Percentiles rank a stretch among this genome's conserved stretches.
Conservation (phyloP, 192 early-diverging fungal genomes). For the Gamsiella multidivaricata region DNA sequence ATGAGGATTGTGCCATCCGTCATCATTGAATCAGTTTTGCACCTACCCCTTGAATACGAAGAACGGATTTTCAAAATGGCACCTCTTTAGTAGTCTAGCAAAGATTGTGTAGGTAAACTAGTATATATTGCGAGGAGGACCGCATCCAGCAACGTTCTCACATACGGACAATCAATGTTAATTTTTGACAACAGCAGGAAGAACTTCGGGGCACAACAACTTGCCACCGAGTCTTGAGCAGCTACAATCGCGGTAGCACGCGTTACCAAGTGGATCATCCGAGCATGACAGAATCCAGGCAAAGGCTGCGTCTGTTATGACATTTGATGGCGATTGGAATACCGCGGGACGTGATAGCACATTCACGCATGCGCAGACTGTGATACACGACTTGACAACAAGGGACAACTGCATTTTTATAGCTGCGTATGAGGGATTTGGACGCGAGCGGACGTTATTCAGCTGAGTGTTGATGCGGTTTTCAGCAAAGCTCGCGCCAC, state of each 20-base stretch:
- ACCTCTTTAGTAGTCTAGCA: too few relatives aligned
- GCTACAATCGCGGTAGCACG: background rate
- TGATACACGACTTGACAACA: background rate
- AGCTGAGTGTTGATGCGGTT: too few relatives aligned
- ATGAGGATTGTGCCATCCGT: too few relatives aligned
- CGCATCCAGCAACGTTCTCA: background rate
- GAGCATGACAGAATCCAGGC: constrained; percentile 3
- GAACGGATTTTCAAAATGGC: too few relatives aligned
- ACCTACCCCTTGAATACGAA: too few relatives aligned
- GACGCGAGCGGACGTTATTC: too few relatives aligned
- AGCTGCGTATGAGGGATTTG: background rate
- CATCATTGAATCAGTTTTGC: too few relatives aligned
- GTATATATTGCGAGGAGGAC: background rate
- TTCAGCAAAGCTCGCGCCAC: too few relatives aligned
- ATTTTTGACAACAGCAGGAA: background rate
- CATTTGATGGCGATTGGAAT: background rate
- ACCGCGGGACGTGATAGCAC: background rate
- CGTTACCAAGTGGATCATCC: background rate
- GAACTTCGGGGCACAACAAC: background rate
- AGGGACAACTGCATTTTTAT: background rate
- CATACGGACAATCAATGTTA: background rate
- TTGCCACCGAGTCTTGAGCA: constrained; percentile 3
- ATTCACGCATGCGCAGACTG: background rate
- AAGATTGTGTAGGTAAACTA: background rate
- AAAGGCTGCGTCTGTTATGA: background rate